A percentile compares a stretch with the other conserved stretches of the same genome.
Evolutionary conservation across 768 basidiomycete genomes (phyloP).

Genomic region (Hygrophorus pudorinus): DNA sequence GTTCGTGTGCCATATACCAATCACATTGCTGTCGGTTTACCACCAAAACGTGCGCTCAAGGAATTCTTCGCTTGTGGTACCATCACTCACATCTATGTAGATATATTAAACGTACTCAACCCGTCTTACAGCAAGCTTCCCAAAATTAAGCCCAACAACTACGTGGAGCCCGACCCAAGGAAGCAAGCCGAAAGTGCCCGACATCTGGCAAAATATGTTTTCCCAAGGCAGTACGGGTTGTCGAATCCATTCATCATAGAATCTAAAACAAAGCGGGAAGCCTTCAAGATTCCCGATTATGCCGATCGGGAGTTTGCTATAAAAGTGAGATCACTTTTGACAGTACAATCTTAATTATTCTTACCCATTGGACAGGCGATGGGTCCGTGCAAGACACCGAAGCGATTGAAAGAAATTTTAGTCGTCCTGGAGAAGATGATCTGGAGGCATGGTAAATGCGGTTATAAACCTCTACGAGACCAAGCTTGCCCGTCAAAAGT

Average conservation of each 20-base stretch:
- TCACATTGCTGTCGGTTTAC: conserved; percentile 52
- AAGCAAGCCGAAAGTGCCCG: conserved; percentile 41
- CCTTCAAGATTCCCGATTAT: conserved; percentile 37
- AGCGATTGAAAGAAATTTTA: conserved; percentile 50
- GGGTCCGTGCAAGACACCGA: conserved; percentile 61
- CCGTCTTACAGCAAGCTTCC: conserved; percentile 30
- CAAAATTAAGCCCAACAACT: conserved; percentile 16
- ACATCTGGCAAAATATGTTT: conserved; percentile 73
- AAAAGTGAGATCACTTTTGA: conserved; percentile 31
- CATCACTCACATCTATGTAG: conserved; percentile 25
- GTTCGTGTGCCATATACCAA: conserved; percentile 38
- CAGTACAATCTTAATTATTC: neutral
- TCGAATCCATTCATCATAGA: conserved; percentile 42
- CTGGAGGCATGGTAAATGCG: conserved; percentile 58
- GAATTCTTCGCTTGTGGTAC: neutral
- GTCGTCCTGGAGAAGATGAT: conserved; percentile 50
- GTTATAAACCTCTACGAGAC: conserved; percentile 56
- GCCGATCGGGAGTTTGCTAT: conserved; percentile 61
- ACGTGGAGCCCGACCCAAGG: conserved; percentile 35
- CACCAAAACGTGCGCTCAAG: conserved; percentile 48
- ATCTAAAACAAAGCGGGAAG: conserved; percentile 14
- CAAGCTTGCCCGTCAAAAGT: conserved; percentile 75
- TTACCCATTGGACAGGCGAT: conserved; percentile 15
- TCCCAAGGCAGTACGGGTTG: conserved; percentile 71
- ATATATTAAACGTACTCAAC: conserved; percentile 52